These are phyloP conservation scores for Fusarium setosum DNA, from an alignment of 2,329 filamentous ascomycete genomes.

Conservation along the genomic window DNA sequence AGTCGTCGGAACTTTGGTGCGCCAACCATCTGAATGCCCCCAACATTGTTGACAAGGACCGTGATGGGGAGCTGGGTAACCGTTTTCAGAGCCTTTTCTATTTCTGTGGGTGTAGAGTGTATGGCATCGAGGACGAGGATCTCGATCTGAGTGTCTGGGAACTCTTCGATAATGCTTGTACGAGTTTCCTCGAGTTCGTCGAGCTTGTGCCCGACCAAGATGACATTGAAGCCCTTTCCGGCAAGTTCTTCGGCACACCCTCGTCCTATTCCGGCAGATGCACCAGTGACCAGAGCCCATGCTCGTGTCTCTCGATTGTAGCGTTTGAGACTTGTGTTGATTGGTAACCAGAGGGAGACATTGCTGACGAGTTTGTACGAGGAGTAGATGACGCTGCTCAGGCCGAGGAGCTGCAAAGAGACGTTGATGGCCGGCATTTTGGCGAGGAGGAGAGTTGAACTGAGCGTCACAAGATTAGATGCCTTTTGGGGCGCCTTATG, in stretches of 20 bases:
- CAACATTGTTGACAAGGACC: background rate
- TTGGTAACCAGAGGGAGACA: background rate
- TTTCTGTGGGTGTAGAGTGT: background rate
- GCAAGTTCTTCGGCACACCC: background rate
- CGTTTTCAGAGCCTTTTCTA: background rate
- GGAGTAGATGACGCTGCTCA: background rate
- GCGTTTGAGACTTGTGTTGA: background rate
- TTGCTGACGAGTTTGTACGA: background rate
- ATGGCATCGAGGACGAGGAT: background rate
- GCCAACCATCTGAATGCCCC: background rate
- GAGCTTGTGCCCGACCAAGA: background rate
- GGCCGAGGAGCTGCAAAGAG: background rate
- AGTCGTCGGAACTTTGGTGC: background rate
- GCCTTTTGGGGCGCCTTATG: no score
- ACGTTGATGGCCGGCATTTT: background rate
- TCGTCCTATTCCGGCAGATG: background rate
- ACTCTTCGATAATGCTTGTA: background rate
- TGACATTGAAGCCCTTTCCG: background rate
- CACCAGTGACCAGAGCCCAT: background rate
- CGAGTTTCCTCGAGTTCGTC: background rate
- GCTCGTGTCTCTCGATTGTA: background rate
- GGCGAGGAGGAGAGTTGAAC: no score
- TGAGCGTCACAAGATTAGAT: no score
- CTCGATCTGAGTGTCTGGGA: background rate
- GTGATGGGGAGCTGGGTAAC: background rate